phyloP scores from a whole-genome alignment of 2,329 filamentous ascomycete species.

The Botrytis fabae region DNA sequence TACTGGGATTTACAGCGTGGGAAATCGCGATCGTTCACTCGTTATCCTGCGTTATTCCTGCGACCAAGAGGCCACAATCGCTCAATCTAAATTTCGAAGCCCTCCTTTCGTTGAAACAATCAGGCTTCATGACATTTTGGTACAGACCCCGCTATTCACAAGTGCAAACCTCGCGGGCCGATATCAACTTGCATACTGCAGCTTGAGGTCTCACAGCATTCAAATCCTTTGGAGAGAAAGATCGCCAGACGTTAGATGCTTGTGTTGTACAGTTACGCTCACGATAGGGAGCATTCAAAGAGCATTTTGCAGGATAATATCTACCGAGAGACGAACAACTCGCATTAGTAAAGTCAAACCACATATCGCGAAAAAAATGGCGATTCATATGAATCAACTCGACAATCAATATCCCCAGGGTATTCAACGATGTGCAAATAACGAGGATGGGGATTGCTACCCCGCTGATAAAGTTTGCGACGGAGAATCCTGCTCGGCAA shows the following conservation, averaged over 20 bases:
- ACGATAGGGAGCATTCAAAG: slow-evolving; percentile 12
- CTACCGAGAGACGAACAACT: neutral
- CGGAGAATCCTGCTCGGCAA: slow-evolving; percentile 4
- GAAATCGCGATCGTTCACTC: neutral
- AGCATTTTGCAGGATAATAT: neutral
- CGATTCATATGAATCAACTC: neutral
- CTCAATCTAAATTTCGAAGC: neutral
- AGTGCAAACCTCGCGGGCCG: slow-evolving; percentile 6
- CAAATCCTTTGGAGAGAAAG: slow-evolving; percentile 2
- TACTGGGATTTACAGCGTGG: neutral
- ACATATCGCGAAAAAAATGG: neutral
- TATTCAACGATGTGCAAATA: neutral
- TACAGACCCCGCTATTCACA: neutral
- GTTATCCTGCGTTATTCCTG: neutral
- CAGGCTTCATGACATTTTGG: neutral
- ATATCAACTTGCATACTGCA: slow-evolving; percentile 9
- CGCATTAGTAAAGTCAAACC: neutral
- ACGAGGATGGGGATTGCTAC: neutral
- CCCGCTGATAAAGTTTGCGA: slow-evolving; percentile 13
- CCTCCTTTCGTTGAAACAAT: neutral
- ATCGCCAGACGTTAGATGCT: neutral
- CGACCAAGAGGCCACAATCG: neutral
- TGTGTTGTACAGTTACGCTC: neutral
- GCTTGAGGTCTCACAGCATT: slow-evolving; percentile 8
- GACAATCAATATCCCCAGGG: neutral